These are phyloP conservation scores for Agaricus subrufescens DNA, from an alignment of 768 basidiomycete species.

Conservation along the genomic window DNA sequence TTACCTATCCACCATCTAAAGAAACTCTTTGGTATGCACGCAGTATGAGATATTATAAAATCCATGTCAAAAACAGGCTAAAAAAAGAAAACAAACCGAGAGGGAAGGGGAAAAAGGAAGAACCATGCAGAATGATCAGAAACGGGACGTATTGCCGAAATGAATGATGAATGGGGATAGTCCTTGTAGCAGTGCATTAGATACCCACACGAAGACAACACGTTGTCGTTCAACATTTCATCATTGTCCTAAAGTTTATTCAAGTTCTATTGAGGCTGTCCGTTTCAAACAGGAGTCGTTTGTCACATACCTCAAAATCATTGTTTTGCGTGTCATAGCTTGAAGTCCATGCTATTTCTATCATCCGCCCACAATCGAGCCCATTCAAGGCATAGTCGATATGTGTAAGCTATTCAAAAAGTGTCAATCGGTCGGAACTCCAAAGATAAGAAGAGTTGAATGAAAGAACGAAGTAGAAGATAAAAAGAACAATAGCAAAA, in stretches of 20 bases:
- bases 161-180: no score
- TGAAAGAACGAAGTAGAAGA: background rate
- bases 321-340: background rate
- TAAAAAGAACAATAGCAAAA: background rate
- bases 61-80: background rate
- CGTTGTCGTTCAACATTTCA: no score
- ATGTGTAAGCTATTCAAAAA: conserved; percentile 63
- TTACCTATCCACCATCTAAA: background rate
- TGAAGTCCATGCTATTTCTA: conserved; percentile 52
- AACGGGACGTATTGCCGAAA: no score
- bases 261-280: no score
- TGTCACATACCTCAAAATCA: background rate
- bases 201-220: no score
- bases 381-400: conserved; percentile 82
- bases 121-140: no score
- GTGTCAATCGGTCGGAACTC: no score
- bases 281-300: no score
- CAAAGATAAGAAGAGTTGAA: background rate
- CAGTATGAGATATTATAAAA: background rate
- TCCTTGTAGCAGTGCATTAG: no score
- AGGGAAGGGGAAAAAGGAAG: no score
- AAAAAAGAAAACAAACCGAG: background rate
- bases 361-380: conserved; percentile 80
- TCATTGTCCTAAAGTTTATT: no score
- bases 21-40: background rate